phyloP scores from a whole-genome alignment of 1,284 basidiomycete species.

The Volvariella surrecta region DNA sequence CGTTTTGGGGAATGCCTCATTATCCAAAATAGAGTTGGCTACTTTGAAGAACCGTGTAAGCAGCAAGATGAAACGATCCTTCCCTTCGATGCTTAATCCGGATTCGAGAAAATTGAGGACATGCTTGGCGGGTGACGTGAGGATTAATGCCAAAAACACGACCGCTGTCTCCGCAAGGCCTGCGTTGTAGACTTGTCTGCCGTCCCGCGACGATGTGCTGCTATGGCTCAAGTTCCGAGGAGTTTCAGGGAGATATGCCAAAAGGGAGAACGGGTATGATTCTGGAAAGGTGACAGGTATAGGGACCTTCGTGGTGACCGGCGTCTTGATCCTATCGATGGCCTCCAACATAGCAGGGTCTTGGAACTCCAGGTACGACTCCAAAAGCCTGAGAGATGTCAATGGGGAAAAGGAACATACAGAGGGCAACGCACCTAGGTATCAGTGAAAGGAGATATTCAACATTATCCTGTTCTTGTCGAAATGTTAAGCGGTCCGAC shows the following conservation, averaged over 20 bases:
- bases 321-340: constrained; percentile 61
- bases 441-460: constrained; percentile 84
- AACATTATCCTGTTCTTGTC: constrained; percentile 90
- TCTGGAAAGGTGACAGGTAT: constrained; percentile 87
- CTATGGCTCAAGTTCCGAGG: constrained; percentile 31
- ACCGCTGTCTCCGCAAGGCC: constrained; percentile 82
- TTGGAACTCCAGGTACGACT: constrained; percentile 83
- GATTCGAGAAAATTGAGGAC: constrained; percentile 76
- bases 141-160: constrained; percentile 77
- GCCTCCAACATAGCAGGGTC: constrained; percentile 57
- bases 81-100: constrained; percentile 80
- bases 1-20: constrained; percentile 83
- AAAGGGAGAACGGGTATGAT: constrained; percentile 86
- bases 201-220: constrained; percentile 30
- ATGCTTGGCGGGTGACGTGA: constrained; percentile 73
- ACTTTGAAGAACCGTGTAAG: constrained; percentile 80
- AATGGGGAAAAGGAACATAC: neutral
- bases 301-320: constrained; percentile 50
- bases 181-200: constrained; percentile 58
- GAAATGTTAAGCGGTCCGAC: constrained; percentile 50
- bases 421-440: constrained; percentile 55
- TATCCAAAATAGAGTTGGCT: constrained; percentile 74
- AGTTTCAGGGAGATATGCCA: constrained; percentile 58
- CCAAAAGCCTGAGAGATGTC: constrained; percentile 51
- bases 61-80: constrained; percentile 65